These are phyloP conservation scores for Lactifluus echinatus DNA, from an alignment of 768 basidiomycete genomes.

Conservation along the genomic window DNA sequence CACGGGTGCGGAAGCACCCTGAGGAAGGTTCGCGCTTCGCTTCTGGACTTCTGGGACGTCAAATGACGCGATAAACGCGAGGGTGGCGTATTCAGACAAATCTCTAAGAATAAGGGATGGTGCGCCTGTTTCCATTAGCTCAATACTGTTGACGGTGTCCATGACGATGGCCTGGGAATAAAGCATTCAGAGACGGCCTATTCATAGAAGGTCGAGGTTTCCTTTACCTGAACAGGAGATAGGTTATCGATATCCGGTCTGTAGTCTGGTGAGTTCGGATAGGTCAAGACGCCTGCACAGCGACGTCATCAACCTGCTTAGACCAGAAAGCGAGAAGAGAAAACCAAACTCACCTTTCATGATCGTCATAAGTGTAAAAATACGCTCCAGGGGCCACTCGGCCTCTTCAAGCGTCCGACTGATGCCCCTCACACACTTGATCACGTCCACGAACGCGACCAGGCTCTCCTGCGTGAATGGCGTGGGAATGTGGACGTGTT, in stretches of 20 bases:
- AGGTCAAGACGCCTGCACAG: slow-evolving; percentile 60
- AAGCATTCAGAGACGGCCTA: neutral
- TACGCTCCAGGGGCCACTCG: slow-evolving; percentile 60
- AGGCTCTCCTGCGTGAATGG: slow-evolving; percentile 83
- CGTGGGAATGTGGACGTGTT: neutral
- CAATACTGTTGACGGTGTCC: slow-evolving; percentile 58
- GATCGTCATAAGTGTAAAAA: slow-evolving; percentile 65
- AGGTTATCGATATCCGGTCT: slow-evolving; percentile 80
- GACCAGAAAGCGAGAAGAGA: neutral
- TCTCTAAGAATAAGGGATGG: slow-evolving; percentile 75
- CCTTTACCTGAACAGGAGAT: slow-evolving; percentile 65
- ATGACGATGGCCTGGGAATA: slow-evolving; percentile 55
- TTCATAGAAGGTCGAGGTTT: neutral
- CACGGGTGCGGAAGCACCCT: slow-evolving; percentile 19
- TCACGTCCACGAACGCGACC: slow-evolving; percentile 67
- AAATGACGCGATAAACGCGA: slow-evolving; percentile 82
- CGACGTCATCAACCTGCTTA: neutral
- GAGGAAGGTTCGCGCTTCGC: slow-evolving; percentile 6
- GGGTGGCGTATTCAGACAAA: slow-evolving; percentile 73
- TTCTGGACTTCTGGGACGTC: slow-evolving; percentile 34
- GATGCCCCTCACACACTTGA: slow-evolving; percentile 49
- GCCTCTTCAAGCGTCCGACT: slow-evolving; percentile 38
- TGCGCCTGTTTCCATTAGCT: slow-evolving; percentile 50
- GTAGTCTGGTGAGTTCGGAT: slow-evolving; percentile 76
- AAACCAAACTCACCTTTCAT: slow-evolving; percentile 48